Conservation (phyloP, 2,329 filamentous ascomycete genomes). For the Pseudocercospora cruenta region DNA sequence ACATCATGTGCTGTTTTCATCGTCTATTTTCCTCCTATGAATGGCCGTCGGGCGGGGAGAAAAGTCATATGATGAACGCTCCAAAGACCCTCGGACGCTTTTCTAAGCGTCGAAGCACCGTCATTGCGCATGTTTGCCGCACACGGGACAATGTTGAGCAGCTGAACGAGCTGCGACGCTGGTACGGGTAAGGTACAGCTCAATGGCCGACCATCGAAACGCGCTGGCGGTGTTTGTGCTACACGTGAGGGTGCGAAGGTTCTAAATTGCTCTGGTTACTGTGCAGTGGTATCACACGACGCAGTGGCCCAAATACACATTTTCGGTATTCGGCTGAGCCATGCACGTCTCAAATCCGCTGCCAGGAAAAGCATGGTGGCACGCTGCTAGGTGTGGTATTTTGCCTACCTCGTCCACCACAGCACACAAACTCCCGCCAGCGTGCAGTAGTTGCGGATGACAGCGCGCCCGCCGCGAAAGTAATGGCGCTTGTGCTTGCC, state of each 20-base stretch:
- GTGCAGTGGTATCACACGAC: conserved; percentile 2
- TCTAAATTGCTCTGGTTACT: neutral
- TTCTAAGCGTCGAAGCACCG: neutral
- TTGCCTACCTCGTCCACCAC: no score
- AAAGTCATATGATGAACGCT: neutral
- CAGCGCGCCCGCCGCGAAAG: neutral
- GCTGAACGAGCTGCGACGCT: neutral
- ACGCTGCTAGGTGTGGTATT: neutral
- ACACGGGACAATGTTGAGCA: neutral
- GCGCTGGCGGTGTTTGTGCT: neutral
- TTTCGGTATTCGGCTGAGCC: conserved; percentile 7
- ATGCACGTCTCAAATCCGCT: neutral
- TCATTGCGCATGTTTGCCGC: neutral
- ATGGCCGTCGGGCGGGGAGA: neutral
- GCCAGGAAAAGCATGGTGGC: neutral
- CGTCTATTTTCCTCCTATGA: neutral
- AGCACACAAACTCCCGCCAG: neutral
- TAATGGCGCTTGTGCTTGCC: neutral
- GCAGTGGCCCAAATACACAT: neutral
- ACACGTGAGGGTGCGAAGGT: neutral
- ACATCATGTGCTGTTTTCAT: neutral
- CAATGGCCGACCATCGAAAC: neutral
- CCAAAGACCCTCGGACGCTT: no score
- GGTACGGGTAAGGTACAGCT: neutral
- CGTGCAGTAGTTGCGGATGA: neutral